Evolutionary conservation across 208 protist genomes (phyloP).

Genomic region (Leishmania turanica): DNA sequence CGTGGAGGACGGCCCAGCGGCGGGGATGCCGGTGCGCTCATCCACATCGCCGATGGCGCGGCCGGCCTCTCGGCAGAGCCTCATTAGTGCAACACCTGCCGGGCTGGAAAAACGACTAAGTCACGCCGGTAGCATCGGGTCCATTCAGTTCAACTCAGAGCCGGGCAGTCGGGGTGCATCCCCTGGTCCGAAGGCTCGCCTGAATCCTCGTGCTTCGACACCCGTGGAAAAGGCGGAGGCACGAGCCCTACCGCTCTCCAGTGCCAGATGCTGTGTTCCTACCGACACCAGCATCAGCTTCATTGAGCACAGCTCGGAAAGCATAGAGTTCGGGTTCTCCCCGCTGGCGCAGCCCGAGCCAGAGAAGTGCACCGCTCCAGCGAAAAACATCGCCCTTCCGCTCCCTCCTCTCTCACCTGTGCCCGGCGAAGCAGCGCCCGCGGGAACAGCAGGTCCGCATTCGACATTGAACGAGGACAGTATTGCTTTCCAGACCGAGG

Average conservation of each 20-base stretch:
- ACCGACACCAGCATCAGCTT: slow-evolving; percentile 41
- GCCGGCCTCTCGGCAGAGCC: background rate
- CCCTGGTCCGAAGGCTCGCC: background rate
- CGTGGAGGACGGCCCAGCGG: slow-evolving; percentile 13
- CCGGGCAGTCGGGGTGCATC: slow-evolving; percentile 16
- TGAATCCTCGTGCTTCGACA: background rate
- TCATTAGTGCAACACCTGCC: background rate
- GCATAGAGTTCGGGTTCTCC: background rate
- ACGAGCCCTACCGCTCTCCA: background rate
- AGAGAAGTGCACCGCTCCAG: background rate
- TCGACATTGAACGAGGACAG: slow-evolving; percentile 24
- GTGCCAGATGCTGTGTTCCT: background rate
- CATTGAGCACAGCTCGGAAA: slow-evolving; percentile 25
- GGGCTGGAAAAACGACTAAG: background rate
- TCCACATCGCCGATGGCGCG: background rate
- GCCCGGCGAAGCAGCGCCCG: background rate
- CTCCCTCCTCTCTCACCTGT: background rate
- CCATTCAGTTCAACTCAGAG: slow-evolving; percentile 29
- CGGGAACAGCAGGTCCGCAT: background rate
- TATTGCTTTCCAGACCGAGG: slow-evolving; percentile 34
- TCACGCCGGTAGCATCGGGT: slow-evolving; percentile 8
- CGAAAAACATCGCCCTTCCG: background rate
- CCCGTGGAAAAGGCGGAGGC: slow-evolving; percentile 16
- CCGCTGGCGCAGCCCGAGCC: background rate
- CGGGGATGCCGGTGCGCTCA: slow-evolving; percentile 3